Evolutionary conservation across 371 early-diverging fungal genomes (phyloP).

Genomic region (Rhizopus arrhizus): DNA sequence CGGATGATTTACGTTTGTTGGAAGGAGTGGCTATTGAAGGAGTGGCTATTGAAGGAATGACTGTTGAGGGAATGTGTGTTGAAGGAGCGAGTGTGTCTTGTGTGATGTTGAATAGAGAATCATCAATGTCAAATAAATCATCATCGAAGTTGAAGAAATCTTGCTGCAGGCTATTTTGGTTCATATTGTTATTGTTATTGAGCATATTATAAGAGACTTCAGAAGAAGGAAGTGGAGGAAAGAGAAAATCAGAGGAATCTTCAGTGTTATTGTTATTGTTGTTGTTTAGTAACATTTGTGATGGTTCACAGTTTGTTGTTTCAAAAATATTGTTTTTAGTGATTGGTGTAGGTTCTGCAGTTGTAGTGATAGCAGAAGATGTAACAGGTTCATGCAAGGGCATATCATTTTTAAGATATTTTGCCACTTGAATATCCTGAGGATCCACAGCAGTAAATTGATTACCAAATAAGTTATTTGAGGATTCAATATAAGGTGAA

Average conservation of each 20-base stretch:
- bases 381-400: slow-evolving; percentile 2
- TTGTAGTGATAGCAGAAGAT: background rate
- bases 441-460: slow-evolving; percentile 5
- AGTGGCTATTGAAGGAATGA: background rate
- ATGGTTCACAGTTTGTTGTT: slow-evolving; percentile 23
- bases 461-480: background rate
- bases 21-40: background rate
- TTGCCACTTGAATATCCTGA: slow-evolving; percentile 31
- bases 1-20: slow-evolving; percentile 17
- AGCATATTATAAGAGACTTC: slow-evolving; percentile 4
- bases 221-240: slow-evolving; percentile 37
- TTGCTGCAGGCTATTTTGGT: background rate
- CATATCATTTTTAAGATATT: slow-evolving; percentile 19
- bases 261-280: slow-evolving; percentile 2
- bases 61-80: background rate
- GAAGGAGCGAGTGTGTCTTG: background rate
- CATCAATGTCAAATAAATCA: slow-evolving; percentile 6
- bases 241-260: slow-evolving; percentile 29
- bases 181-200: slow-evolving; percentile 4
- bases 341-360: background rate
- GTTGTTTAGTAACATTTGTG: slow-evolving; percentile 27
- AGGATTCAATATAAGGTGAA: slow-evolving; percentile 27
- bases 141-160: slow-evolving; percentile 1
- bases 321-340: slow-evolving; percentile 2
- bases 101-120: slow-evolving; percentile 1